Evolutionary conservation across 179 eudicot species (phyloP).

Genomic region (Drosera spatulata): DNA sequence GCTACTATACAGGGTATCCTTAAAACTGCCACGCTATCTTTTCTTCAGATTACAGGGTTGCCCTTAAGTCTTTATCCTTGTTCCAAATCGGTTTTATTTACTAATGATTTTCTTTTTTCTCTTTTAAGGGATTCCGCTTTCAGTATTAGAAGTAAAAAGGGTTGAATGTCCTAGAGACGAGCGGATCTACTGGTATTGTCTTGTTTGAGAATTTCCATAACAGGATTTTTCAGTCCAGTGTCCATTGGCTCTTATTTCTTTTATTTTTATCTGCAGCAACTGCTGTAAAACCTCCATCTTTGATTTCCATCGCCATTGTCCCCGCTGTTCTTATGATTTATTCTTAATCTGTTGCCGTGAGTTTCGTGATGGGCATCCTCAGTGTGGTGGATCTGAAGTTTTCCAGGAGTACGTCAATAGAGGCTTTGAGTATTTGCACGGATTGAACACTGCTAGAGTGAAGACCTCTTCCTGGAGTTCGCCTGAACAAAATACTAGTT

Average conservation of each 20-base stretch:
- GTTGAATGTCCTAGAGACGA: conserved; percentile 11
- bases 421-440: conserved; percentile 34
- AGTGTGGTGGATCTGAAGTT: conserved; percentile 26
- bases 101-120: no score
- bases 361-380: conserved; percentile 34
- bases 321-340: conserved; percentile 35
- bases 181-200: conserved; percentile 28
- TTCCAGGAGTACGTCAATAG: conserved; percentile 13
- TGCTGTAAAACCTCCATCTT: conserved; percentile 40
- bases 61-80: no score
- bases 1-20: conserved; percentile 41
- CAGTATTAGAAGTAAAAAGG: conserved; percentile 14
- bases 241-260: neutral
- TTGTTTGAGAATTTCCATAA: neutral
- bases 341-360: conserved; percentile 48
- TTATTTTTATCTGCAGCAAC: conserved; percentile 24
- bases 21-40: no score
- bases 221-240: neutral
- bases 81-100: no score
- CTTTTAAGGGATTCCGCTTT: conserved; percentile 6
- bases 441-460: neutral
- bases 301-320: conserved; percentile 45
- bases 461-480: no score
- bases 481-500: no score
- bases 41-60: no score